Evolutionary conservation across 2,329 filamentous ascomycete species (phyloP).

Genomic region (Venturia nashicola): DNA sequence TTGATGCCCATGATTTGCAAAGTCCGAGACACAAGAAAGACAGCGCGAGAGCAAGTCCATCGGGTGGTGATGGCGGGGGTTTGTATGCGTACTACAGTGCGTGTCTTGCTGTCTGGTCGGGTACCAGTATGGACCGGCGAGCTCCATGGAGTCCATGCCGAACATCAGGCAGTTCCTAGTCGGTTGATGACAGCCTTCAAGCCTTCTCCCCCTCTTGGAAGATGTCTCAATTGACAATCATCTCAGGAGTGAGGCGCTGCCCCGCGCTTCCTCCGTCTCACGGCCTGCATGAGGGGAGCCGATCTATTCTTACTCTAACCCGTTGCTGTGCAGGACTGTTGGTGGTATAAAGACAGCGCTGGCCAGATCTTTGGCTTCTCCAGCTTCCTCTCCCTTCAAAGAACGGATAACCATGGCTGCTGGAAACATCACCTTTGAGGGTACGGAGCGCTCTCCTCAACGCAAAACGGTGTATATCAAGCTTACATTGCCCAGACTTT

Average conservation of each 20-base stretch:
- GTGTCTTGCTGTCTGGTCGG: too few species aligned
- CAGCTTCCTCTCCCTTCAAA: background rate
- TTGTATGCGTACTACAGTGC: too few species aligned
- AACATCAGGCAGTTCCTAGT: too few species aligned
- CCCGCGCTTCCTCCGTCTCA: background rate
- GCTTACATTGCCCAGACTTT: constrained; percentile 27
- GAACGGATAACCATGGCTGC: background rate
- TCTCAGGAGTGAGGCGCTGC: background rate
- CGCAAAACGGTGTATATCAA: constrained; percentile 8
- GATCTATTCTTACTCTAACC: background rate
- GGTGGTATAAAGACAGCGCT: background rate
- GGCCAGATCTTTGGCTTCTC: background rate
- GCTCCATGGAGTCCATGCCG: too few species aligned
- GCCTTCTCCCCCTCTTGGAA: too few species aligned
- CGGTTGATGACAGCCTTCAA: too few species aligned
- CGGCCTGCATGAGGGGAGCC: background rate
- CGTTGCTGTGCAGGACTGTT: background rate
- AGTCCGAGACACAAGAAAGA: too few species aligned
- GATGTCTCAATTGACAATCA: too few species aligned
- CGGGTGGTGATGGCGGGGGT: too few species aligned
- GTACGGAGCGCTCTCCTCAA: constrained; percentile 11
- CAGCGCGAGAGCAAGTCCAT: too few species aligned
- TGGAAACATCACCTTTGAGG: constrained; percentile 14
- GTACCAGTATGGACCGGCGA: too few species aligned
- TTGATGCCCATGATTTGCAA: too few species aligned